Evolutionary conservation across 371 early-diverging fungal genomes (phyloP).

Genomic region (Mortierella polycephala): DNA sequence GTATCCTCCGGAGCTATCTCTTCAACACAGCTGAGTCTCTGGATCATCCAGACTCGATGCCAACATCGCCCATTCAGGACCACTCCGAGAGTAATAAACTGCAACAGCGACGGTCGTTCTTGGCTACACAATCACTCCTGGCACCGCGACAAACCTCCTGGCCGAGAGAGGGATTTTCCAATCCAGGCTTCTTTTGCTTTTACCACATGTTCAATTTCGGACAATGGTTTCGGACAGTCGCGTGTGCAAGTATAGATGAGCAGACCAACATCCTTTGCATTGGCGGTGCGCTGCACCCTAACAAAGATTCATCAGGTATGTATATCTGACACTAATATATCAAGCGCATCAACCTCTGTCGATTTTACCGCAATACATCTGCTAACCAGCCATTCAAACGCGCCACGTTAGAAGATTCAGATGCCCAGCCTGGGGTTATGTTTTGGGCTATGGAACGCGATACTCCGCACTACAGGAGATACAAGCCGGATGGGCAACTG

Average conservation of each 20-base stretch:
- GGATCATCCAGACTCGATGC: conserved; percentile 5
- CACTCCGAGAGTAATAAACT: conserved; percentile 8
- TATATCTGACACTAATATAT: too few relatives aligned
- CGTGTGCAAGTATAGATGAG: conserved; percentile 52
- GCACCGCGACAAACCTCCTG: conserved; percentile 19
- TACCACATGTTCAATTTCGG: conserved; percentile 55
- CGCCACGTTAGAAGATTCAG: conserved; percentile 5
- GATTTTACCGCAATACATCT: too few relatives aligned
- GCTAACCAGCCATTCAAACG: too few relatives aligned
- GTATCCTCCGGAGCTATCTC: conserved; percentile 56
- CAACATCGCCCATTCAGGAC: conserved; percentile 22
- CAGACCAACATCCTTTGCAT: conserved; percentile 43
- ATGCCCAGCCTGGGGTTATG: conserved; percentile 13
- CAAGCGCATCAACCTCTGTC: too few relatives aligned
- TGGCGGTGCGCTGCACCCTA: conserved; percentile 47
- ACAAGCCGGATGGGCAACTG: conserved; percentile 13
- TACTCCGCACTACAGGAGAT: conserved; percentile 31
- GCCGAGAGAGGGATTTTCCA: conserved; percentile 51
- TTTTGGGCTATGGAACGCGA: conserved; percentile 27
- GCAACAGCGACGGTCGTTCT: conserved; percentile 27
- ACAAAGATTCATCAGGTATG: conserved; percentile 15
- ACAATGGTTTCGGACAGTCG: conserved; percentile 52
- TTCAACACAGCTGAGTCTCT: conserved; percentile 48
- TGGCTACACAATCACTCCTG: conserved; percentile 35
- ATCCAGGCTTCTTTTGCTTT: conserved; percentile 55